phyloP scores from a whole-genome alignment of 306 rosid species.

The Pterocarpus macrocarpus region DNA sequence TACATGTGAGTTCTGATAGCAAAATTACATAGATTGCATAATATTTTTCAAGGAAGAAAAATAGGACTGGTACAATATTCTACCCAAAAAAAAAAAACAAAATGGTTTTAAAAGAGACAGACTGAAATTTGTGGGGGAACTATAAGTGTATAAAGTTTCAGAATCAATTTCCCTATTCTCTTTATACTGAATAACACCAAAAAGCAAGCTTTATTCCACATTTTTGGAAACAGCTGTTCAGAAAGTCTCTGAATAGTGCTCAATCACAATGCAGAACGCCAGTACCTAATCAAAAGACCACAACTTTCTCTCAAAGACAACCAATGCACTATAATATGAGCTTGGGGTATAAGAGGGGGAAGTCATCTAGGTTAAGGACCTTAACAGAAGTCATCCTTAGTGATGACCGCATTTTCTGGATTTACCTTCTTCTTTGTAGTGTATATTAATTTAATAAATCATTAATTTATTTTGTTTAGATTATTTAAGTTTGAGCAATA shows the following conservation, averaged over 20 bases:
- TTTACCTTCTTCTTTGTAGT: too few relatives aligned
- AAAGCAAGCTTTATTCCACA: slow-evolving; percentile 32
- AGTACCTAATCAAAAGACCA: slow-evolving; percentile 27
- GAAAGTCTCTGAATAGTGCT: neutral
- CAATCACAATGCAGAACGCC: slow-evolving; percentile 11
- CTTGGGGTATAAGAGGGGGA: slow-evolving; percentile 31
- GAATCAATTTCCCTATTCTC: slow-evolving; percentile 6
- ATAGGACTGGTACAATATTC: neutral
- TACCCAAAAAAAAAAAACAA: too few relatives aligned
- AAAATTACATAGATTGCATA: slow-evolving; percentile 34
- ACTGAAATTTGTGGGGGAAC: neutral
- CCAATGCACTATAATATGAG: slow-evolving; percentile 36
- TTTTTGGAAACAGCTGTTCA: slow-evolving; percentile 36
- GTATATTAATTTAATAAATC: neutral
- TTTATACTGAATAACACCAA: slow-evolving; percentile 20
- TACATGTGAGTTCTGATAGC: slow-evolving; percentile 38
- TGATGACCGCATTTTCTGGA: too few relatives aligned
- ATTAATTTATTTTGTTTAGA: slow-evolving; percentile 8
- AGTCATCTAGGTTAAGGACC: slow-evolving; percentile 33
- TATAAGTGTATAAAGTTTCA: slow-evolving; percentile 12
- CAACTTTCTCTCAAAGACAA: slow-evolving; percentile 18
- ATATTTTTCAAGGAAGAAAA: slow-evolving; percentile 29
- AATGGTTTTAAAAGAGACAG: neutral
- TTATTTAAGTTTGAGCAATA: slow-evolving; percentile 32
- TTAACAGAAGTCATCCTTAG: neutral